These are phyloP conservation scores for Adansonia digitata DNA, from an alignment of 345 rosid species.

Conservation along the genomic window DNA sequence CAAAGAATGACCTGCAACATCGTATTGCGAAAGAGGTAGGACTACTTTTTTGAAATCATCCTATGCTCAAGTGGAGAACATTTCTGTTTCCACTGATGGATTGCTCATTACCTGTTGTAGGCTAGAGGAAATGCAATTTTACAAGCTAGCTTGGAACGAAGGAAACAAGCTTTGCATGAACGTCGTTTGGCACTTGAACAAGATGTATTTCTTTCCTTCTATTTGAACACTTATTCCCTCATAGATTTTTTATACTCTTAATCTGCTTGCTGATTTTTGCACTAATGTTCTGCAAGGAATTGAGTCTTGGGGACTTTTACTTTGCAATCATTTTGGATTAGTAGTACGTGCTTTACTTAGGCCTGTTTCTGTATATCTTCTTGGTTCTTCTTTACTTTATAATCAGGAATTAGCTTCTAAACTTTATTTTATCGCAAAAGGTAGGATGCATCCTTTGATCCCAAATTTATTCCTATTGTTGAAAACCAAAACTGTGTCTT, in stretches of 20 bases:
- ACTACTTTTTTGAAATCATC: slow-evolving; percentile 11
- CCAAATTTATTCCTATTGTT: not conserved
- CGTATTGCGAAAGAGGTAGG: slow-evolving; percentile 94
- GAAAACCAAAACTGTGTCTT: not conserved
- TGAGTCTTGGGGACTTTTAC: not conserved
- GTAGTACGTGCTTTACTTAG: not conserved
- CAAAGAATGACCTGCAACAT: slow-evolving; percentile 91
- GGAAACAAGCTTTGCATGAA: slow-evolving; percentile 98
- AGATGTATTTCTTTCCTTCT: slow-evolving; percentile 58
- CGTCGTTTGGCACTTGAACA: slow-evolving; percentile 97
- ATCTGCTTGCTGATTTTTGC: slow-evolving; percentile 5
- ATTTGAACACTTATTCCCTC: slow-evolving; percentile 12
- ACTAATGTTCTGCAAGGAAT: not conserved
- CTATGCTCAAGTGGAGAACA: slow-evolving; percentile 7
- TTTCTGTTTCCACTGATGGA: slow-evolving; percentile 22
- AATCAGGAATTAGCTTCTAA: not conserved
- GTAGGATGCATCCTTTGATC: not conserved
- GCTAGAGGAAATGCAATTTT: slow-evolving; percentile 96
- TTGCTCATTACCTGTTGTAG: slow-evolving; percentile 33
- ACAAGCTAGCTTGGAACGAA: slow-evolving; percentile 95
- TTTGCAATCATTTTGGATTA: not conserved
- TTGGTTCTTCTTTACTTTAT: not conserved
- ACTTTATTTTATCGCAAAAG: not conserved
- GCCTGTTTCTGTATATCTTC: not conserved
- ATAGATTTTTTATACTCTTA: not conserved